Conservation (phyloP, 768 basidiomycete genomes). For the Lentinula lateritia region DNA sequence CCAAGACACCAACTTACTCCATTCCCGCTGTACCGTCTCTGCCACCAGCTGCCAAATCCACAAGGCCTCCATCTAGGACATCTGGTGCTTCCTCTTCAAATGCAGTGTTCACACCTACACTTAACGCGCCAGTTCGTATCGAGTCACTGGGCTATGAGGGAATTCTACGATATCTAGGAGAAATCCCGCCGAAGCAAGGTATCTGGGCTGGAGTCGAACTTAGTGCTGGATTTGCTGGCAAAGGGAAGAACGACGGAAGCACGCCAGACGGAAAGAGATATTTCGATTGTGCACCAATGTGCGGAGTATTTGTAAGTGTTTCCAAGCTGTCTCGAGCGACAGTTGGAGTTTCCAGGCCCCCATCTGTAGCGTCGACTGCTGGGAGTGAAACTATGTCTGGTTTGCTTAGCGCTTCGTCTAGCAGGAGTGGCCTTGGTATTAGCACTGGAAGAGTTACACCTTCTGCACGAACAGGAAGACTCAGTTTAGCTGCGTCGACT, state of each 20-base stretch:
- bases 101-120: not conserved
- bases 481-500: constrained; percentile 39
- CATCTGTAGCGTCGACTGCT: constrained; percentile 60
- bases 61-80: not conserved
- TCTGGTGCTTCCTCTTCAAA: not conserved
- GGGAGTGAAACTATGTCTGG: constrained; percentile 2
- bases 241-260: constrained; percentile 95
- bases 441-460: constrained; percentile 53
- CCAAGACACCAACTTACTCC: not conserved
- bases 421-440: constrained; percentile 34
- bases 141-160: constrained; percentile 90
- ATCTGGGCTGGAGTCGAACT: constrained; percentile 94
- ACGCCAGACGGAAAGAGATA: constrained; percentile 58
- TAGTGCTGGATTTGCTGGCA: constrained; percentile 76
- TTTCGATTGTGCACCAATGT: constrained; percentile 77
- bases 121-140: constrained; percentile 51
- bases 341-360: constrained; percentile 39
- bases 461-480: constrained; percentile 38
- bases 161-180: constrained; percentile 70
- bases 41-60: not conserved
- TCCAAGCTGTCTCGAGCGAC: constrained; percentile 79
- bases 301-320: constrained; percentile 87
- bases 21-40: not conserved
- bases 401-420: constrained; percentile 17
- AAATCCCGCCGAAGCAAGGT: constrained; percentile 85